A percentile compares a stretch with the other conserved stretches of the same genome.
phyloP scores from a whole-genome alignment of 176 grass and related monocot species.

The Carex cristatella region DNA sequence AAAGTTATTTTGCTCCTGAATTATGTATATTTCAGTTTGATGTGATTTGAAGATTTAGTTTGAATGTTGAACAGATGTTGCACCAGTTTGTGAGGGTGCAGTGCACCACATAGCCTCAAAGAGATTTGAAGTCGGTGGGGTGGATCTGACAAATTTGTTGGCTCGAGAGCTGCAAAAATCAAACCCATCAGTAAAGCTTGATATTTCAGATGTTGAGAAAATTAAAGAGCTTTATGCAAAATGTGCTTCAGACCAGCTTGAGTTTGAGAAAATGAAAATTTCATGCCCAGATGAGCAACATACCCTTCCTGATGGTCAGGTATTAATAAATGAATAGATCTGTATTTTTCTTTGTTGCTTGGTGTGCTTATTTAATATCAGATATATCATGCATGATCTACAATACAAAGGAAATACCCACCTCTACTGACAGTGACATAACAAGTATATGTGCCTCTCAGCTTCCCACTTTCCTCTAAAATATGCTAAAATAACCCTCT shows the following conservation, averaged over 20 bases:
- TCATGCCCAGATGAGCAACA: constrained; percentile 63
- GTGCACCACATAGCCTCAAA: constrained; percentile 90
- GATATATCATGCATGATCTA: not conserved
- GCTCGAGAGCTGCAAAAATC: constrained; percentile 71
- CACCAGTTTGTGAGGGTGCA: constrained; percentile 93
- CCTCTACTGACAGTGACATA: not conserved
- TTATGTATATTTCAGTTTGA: not conserved
- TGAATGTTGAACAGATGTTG: constrained; percentile 66
- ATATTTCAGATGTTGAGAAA: constrained; percentile 76
- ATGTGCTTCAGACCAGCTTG: constrained; percentile 61
- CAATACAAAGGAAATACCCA: not conserved
- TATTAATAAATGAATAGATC: constrained; percentile 20
- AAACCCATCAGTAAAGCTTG: constrained; percentile 69
- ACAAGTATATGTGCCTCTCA: not conserved
- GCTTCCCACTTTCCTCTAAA: too few species aligned
- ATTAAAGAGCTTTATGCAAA: constrained; percentile 86
- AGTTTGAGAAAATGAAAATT: constrained; percentile 56
- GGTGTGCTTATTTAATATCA: not conserved
- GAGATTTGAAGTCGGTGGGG: constrained; percentile 85
- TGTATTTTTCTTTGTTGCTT: not conserved
- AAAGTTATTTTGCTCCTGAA: not conserved
- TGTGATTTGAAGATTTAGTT: not conserved
- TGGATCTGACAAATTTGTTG: constrained; percentile 91
- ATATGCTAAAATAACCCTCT: not conserved
- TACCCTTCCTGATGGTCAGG: constrained; percentile 98